Conservation (phyloP, 1,284 basidiomycete genomes). For the Phellopilus nigrolimitatus region DNA sequence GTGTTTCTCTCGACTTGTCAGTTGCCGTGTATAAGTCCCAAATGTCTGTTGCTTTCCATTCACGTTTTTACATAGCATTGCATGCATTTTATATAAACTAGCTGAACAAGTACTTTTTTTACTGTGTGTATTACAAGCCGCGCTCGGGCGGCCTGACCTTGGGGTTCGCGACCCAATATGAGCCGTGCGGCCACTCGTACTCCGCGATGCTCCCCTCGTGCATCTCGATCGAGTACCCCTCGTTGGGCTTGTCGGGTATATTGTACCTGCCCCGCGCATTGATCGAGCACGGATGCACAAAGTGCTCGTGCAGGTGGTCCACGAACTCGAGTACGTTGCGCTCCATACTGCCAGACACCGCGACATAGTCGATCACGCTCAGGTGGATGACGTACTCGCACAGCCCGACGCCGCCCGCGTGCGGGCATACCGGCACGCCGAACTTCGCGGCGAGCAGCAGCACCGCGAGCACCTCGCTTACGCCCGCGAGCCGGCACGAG, state of each 20-base stretch:
- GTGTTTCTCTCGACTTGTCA: too few species aligned
- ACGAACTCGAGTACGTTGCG: slow-evolving; percentile 88
- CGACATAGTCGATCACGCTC: slow-evolving; percentile 91
- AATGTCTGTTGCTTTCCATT: not conserved
- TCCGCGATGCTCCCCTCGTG: slow-evolving; percentile 63
- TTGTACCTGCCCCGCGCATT: slow-evolving; percentile 85
- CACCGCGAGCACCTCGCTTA: slow-evolving; percentile 91
- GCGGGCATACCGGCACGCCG: slow-evolving; percentile 86
- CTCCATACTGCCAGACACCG: slow-evolving; percentile 87
- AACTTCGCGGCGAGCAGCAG: slow-evolving; percentile 93
- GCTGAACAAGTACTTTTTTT: not conserved
- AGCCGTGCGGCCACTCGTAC: slow-evolving; percentile 71
- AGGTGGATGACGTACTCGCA: slow-evolving; percentile 92
- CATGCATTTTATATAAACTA: not conserved
- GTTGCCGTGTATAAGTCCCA: not conserved
- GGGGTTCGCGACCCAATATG: slow-evolving; percentile 53
- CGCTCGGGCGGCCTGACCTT: not conserved
- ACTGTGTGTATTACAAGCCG: too few species aligned
- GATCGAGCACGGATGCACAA: slow-evolving; percentile 85
- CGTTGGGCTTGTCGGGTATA: slow-evolving; percentile 58
- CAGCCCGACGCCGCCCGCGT: slow-evolving; percentile 92
- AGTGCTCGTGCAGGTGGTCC: slow-evolving; percentile 93
- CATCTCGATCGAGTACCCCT: slow-evolving; percentile 84
- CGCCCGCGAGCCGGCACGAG: slow-evolving; percentile 88
- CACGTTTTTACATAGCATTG: too few species aligned